These are phyloP conservation scores for Tetrahymena elliotti DNA, from an alignment of 73 alveolate genomes.

Conservation along the genomic window DNA sequence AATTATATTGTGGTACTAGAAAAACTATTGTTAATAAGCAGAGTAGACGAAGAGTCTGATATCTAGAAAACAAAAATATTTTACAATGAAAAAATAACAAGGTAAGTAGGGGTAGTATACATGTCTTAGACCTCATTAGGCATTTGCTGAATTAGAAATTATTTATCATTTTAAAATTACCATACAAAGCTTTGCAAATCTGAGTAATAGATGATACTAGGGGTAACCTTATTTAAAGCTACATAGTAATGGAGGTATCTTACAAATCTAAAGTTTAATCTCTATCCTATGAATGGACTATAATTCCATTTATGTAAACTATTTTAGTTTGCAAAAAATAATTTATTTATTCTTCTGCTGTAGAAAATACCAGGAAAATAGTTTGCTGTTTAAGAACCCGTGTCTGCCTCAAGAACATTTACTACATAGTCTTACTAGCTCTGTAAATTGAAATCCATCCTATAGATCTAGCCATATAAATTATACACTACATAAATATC, in stretches of 20 bases:
- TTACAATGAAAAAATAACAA: not conserved
- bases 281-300: not conserved
- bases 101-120: not conserved
- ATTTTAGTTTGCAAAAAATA: not conserved
- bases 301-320: not conserved
- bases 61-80: not conserved
- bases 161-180: not conserved
- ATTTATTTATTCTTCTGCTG: not conserved
- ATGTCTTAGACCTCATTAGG: not conserved
- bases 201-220: not conserved
- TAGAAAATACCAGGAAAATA: not conserved
- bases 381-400: not conserved
- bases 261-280: not conserved
- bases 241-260: not conserved
- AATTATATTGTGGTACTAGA: not conserved
- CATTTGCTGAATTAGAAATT: not conserved
- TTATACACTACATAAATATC: not conserved
- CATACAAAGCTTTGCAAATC: not conserved
- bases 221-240: not conserved
- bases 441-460: not conserved
- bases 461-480: not conserved
- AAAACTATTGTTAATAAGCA: not conserved
- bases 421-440: not conserved
- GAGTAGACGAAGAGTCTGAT: not conserved
- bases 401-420: not conserved